Evolutionary conservation across 176 grass and related monocot genomes (phyloP).

Genomic region (Aegilops sharonensis): DNA sequence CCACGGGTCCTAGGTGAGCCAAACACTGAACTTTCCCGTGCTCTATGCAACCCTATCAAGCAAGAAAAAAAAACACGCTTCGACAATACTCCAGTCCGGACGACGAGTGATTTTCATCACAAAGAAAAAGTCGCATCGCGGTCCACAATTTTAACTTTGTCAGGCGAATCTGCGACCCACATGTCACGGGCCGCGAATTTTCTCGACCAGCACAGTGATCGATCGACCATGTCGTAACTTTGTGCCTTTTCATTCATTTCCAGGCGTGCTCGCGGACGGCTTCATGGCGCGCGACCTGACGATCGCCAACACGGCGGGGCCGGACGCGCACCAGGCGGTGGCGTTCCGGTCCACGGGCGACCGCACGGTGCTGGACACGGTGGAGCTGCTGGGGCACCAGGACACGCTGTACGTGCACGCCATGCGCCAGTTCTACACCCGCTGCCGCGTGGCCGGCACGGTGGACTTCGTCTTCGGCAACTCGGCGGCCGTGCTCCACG

Average conservation of each 20-base stretch:
- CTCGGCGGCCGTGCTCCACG: slow-evolving; percentile 67
- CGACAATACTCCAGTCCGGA: neutral
- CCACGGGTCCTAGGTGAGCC: neutral
- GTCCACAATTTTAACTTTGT: neutral
- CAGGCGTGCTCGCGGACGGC: slow-evolving; percentile 67
- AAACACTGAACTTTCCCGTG: slow-evolving; percentile 32
- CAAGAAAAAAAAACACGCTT: neutral
- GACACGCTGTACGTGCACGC: slow-evolving; percentile 78
- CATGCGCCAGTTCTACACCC: slow-evolving; percentile 65
- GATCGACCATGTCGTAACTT: neutral
- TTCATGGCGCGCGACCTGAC: slow-evolving; percentile 97
- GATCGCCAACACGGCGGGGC: slow-evolving; percentile 85
- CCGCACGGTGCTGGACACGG: slow-evolving; percentile 70
- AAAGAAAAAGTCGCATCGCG: neutral
- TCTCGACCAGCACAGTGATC: neutral
- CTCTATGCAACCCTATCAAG: neutral
- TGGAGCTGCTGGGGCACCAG: slow-evolving; percentile 84
- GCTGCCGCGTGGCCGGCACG: slow-evolving; percentile 86
- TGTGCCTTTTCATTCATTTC: too few species aligned
- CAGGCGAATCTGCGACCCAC: neutral
- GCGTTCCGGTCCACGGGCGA: slow-evolving; percentile 83
- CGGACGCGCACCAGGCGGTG: slow-evolving; percentile 92
- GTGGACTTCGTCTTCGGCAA: slow-evolving; percentile 99
- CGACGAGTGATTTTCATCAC: too few species aligned
- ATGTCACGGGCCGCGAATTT: neutral